Evolutionary conservation across 2,329 filamentous ascomycete genomes (phyloP).

Genomic region (Remersonia thermophila): DNA sequence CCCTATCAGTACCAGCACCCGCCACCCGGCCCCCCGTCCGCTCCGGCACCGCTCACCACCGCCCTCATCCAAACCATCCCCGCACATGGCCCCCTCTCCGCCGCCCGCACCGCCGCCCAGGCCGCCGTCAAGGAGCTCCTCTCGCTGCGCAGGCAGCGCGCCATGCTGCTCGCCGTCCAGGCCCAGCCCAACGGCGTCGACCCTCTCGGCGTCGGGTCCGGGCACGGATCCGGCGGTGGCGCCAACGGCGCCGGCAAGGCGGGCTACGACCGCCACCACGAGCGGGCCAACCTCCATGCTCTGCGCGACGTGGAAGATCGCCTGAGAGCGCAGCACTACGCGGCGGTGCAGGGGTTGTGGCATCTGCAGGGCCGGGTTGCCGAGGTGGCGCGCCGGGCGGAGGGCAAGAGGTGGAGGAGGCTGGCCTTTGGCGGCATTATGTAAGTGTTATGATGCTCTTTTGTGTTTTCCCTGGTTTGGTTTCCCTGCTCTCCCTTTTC

Average conservation of each 20-base stretch:
- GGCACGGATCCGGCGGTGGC: too few species aligned
- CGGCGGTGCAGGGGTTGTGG: constrained; percentile 33
- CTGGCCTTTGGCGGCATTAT: constrained; percentile 40
- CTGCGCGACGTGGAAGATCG: constrained; percentile 26
- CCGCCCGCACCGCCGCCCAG: constrained; percentile 18
- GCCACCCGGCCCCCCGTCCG: too few species aligned
- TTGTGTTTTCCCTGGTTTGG: neutral
- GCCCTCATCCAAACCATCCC: neutral
- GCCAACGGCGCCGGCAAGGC: neutral
- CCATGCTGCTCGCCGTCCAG: constrained; percentile 3
- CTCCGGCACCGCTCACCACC: constrained; percentile 1
- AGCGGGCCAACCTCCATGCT: constrained; percentile 1
- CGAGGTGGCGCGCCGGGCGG: constrained; percentile 30
- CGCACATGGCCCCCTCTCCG: constrained; percentile 9
- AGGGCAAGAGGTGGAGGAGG: constrained; percentile 39
- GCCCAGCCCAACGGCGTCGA: constrained; percentile 5
- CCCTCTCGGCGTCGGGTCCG: neutral
- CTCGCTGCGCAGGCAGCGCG: constrained; percentile 21
- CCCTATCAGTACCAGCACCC: neutral
- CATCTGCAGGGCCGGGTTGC: constrained; percentile 32
- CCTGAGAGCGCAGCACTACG: constrained; percentile 29
- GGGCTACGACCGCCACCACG: constrained; percentile 13
- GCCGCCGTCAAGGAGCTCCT: constrained; percentile 24
- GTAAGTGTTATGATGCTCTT: constrained; percentile 27
- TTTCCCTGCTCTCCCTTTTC: neutral